Base-by-base conservation (phyloP, 2,329 filamentous ascomycete genomes). In the Hypoxylon sp. region DNA sequence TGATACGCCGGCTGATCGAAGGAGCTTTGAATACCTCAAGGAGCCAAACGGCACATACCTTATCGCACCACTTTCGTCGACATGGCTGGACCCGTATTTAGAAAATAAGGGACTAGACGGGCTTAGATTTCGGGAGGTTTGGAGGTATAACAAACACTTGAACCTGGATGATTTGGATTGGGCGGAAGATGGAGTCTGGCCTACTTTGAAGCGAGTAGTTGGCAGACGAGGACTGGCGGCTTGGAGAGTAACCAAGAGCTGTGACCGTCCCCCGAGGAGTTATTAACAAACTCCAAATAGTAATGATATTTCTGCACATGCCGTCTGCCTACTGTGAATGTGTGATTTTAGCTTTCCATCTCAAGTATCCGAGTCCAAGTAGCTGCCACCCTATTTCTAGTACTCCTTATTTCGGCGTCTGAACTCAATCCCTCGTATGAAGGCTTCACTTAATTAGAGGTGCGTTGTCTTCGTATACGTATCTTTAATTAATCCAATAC, bases 81-180 rank as follows among this genome's bases (percentile, higher is more conserved):
- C 86, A 0, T 93, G 90, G 83, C 79, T 94, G 34, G 90, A 92
- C 70, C 82, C 84, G 0, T 91, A 89, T 73, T 80, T 89, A 13
- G 75, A 81, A 2, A 88, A 89, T 69, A 89, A 89, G 77, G 86
- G 85, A 0, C 74, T 88, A 38, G 83, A 87, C 14, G 87, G 87
- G 1, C 74, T 93, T 56, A 80, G 85, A 32, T 90, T 94, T 73
- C 84, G 89, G 64, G 87, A 93, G 76, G 86, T 93, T 2, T 94
- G 91, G 90, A 85, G 85, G 65, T 85, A 92, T 73, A 81, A 79
- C 50, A 83, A 84, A 60, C 92, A 95, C 78, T 79, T 95, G 34
- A 94, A 93, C 74, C 81, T 95, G 45, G 92, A 95, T 78, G 92
- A 95, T 79, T 82, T 95, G 76, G 91, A 94, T 75, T 93, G 93